These are phyloP conservation scores for Ophiorrhiza pumila DNA, from an alignment of 257 asterid species.

Conservation along the genomic window DNA sequence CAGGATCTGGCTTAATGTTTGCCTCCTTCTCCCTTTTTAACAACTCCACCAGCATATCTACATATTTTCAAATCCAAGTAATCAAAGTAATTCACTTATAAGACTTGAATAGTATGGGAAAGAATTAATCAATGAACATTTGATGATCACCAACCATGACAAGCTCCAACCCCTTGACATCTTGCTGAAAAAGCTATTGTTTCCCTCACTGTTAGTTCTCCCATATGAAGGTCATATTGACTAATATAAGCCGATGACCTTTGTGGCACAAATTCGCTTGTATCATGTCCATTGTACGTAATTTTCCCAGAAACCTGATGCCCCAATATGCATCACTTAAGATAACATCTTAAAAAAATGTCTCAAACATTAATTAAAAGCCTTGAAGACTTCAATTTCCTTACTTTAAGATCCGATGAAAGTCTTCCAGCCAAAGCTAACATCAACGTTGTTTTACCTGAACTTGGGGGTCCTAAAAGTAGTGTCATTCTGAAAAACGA, in stretches of 20 bases:
- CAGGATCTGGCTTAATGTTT: slow-evolving; percentile 79
- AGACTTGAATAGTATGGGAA: background rate
- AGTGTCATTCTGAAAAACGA: slow-evolving; percentile 51
- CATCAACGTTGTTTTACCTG: slow-evolving; percentile 82
- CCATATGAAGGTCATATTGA: slow-evolving; percentile 82
- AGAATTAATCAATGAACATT: background rate
- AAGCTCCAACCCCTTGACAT: slow-evolving; percentile 89
- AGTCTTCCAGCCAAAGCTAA: slow-evolving; percentile 92
- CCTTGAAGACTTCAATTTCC: slow-evolving; percentile 1
- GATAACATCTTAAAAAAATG: background rate
- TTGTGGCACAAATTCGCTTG: slow-evolving; percentile 74
- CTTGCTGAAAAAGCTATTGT: slow-evolving; percentile 89
- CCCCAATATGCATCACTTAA: background rate
- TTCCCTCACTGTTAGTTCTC: slow-evolving; percentile 87
- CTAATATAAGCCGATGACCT: slow-evolving; percentile 87
- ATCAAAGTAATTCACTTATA: background rate
- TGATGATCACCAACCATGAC: slow-evolving; percentile 50
- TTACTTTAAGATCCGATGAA: slow-evolving; percentile 54
- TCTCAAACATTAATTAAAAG: background rate
- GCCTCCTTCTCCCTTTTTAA: slow-evolving; percentile 87
- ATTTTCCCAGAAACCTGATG: slow-evolving; percentile 65
- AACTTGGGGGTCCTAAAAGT: slow-evolving; percentile 87
- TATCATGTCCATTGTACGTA: slow-evolving; percentile 78
- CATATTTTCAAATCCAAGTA: slow-evolving; percentile 10
- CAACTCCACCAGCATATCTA: slow-evolving; percentile 73